Percentiles rank a stretch among this genome's conserved stretches.
phyloP scores from a whole-genome alignment of 164 flowering plant genomes.

The Vitis rotundifolia region DNA sequence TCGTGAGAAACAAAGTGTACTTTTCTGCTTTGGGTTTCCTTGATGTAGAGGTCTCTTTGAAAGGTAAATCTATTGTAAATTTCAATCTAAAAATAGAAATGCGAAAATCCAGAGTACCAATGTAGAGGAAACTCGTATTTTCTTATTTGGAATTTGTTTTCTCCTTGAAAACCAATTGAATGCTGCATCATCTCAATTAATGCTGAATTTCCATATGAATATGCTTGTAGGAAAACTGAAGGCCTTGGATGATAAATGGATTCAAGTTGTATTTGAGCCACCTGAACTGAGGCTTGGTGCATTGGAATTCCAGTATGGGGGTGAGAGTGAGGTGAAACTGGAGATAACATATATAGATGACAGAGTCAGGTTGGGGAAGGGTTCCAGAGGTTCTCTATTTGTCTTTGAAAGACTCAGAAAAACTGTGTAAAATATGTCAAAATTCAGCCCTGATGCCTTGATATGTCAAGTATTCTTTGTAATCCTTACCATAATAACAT shows the following conservation, averaged over 20 bases:
- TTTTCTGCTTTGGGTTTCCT: conserved; percentile 76
- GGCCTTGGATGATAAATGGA: conserved; percentile 76
- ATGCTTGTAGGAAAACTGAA: conserved; percentile 58
- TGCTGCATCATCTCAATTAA: background rate
- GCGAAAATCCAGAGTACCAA: background rate
- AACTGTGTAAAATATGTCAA: background rate
- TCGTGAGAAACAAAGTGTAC: conserved; percentile 70
- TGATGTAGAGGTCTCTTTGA: conserved; percentile 87
- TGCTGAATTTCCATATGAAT: background rate
- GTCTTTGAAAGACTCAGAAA: conserved; percentile 66
- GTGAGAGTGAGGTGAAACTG: conserved; percentile 88
- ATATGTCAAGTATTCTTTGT: no score
- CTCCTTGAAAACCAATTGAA: no score
- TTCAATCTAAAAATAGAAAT: background rate
- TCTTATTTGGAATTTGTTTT: no score
- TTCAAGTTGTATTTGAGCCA: conserved; percentile 88
- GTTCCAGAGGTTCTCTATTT: conserved; percentile 88
- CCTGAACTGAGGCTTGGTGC: conserved; percentile 84
- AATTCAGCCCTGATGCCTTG: background rate
- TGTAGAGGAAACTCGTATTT: background rate
- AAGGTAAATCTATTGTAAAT: conserved; percentile 43
- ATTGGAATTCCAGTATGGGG: conserved; percentile 70
- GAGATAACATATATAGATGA: conserved; percentile 87
- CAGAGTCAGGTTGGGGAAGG: conserved; percentile 78
- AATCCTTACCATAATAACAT: no score